Percentiles rank a stretch among this genome's conserved stretches.
Conservation (phyloP, 768 basidiomycete genomes). For the Aureoboletus auriporus region DNA sequence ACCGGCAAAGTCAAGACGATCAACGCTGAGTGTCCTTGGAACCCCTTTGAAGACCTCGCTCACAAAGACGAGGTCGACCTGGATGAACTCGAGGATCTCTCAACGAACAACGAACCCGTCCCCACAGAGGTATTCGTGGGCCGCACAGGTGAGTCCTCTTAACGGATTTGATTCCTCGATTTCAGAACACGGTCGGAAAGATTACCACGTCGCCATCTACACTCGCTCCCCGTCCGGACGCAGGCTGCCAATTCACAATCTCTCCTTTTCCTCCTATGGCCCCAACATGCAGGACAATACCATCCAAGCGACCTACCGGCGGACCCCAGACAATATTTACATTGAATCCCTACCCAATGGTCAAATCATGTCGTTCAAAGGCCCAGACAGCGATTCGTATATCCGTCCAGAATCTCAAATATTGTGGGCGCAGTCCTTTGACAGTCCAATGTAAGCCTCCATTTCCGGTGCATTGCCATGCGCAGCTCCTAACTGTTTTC, state of each 20-base stretch:
- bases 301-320: slow-evolving; percentile 68
- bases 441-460: slow-evolving; percentile 60
- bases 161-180: neutral
- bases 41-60: slow-evolving; percentile 54
- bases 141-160: slow-evolving; percentile 48
- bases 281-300: slow-evolving; percentile 84
- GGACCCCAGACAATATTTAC: slow-evolving; percentile 75
- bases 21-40: slow-evolving; percentile 76
- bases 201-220: slow-evolving; percentile 87
- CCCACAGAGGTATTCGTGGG: slow-evolving; percentile 58
- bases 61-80: slow-evolving; percentile 44
- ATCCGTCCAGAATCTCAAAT: slow-evolving; percentile 34
- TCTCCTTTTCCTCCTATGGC: slow-evolving; percentile 89
- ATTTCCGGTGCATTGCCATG: neutral
- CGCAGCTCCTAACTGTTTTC: slow-evolving; percentile 2
- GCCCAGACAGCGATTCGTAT: slow-evolving; percentile 28
- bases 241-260: slow-evolving; percentile 61
- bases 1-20: slow-evolving; percentile 78
- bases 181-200: slow-evolving; percentile 37
- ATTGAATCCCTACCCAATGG: slow-evolving; percentile 80
- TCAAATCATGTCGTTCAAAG: slow-evolving; percentile 71
- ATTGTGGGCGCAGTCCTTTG: slow-evolving; percentile 59
- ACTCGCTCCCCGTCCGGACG: slow-evolving; percentile 41
- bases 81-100: slow-evolving; percentile 55
- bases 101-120: slow-evolving; percentile 23